Evolutionary conservation across 768 basidiomycete species (phyloP).

Genomic region (Hygrophoropsis aurantiaca): DNA sequence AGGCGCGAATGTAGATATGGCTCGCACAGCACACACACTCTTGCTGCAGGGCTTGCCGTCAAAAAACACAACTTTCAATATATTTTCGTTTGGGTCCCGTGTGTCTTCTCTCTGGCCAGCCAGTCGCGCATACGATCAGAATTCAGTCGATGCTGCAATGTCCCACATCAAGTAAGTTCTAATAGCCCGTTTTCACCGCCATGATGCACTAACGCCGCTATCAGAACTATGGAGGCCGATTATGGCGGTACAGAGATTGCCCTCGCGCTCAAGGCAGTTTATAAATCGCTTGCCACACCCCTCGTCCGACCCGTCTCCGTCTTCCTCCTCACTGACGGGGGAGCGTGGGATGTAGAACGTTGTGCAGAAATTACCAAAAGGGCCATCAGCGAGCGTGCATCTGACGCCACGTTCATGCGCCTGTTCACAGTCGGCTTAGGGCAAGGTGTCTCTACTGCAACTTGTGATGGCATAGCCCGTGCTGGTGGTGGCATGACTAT

Average conservation of each 20-base stretch:
- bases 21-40: background rate
- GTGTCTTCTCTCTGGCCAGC: no score
- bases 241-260: no score
- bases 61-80: background rate
- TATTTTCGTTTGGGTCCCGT: background rate
- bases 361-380: no score
- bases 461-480: conserved; percentile 11
- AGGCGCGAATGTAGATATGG: background rate
- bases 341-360: no score
- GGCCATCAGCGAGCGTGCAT: background rate
- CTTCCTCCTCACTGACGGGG: background rate
- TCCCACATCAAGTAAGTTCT: no score
- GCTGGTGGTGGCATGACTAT: conserved; percentile 5
- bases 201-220: background rate
- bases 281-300: background rate
- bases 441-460: no score
- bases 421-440: no score
- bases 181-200: background rate
- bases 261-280: background rate
- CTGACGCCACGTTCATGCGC: background rate
- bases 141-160: no score
- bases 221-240: no score
- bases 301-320: background rate
- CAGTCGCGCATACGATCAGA: no score
- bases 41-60: background rate